These are phyloP conservation scores for Cutaneotrichosporon sp. DNA, from an alignment of 1,284 basidiomycete genomes.

Conservation along the genomic window DNA sequence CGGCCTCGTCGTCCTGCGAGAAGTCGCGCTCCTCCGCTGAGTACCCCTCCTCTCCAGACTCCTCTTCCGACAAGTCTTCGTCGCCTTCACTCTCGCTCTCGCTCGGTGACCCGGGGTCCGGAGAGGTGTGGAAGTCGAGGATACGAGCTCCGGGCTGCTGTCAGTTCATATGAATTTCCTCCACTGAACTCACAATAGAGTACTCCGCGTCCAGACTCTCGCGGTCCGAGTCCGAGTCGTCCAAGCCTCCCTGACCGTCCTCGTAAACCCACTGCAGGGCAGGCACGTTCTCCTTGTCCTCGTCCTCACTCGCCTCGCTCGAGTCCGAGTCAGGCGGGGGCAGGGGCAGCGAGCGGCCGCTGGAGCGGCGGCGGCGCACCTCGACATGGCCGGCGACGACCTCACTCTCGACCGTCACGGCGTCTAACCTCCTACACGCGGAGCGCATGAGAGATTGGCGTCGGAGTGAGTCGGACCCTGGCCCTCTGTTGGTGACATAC, in stretches of 20 bases:
- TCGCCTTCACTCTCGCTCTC: conserved; percentile 18
- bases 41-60: conserved; percentile 14
- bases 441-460: conserved; percentile 47
- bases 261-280: conserved; percentile 36
- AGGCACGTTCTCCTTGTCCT: conserved; percentile 25
- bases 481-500: neutral
- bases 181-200: conserved; percentile 35
- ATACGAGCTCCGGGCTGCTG: conserved; percentile 34
- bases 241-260: conserved; percentile 32
- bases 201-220: conserved; percentile 41
- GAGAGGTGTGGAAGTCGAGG: conserved; percentile 19
- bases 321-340: conserved; percentile 16
- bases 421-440: conserved; percentile 47
- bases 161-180: conserved; percentile 1
- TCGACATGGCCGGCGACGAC: conserved; percentile 37
- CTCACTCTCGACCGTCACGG: conserved; percentile 32
- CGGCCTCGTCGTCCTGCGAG: conserved; percentile 12
- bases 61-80: conserved; percentile 8
- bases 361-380: conserved; percentile 35
- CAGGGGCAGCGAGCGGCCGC: conserved; percentile 24
- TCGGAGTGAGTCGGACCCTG: conserved; percentile 35
- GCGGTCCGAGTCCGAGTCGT: conserved; percentile 25
- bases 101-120: conserved; percentile 3
- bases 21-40: conserved; percentile 1
- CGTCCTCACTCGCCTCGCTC: conserved; percentile 21